Base-by-base conservation (phyloP, 495 filamentous ascomycete species). In the Talaromyces liani region DNA sequence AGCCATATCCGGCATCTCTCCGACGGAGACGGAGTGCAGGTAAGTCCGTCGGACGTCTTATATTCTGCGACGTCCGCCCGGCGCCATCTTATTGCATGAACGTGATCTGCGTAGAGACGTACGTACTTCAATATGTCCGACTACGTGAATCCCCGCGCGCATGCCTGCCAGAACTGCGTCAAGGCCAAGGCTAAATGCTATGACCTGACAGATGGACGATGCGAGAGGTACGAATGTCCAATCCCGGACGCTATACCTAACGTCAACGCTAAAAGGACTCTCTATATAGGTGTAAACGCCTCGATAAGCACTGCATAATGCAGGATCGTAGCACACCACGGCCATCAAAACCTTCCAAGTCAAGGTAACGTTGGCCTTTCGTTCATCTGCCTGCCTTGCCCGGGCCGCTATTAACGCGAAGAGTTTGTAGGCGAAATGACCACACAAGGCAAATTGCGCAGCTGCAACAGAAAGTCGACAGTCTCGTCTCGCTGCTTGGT, bases 251-350 rank as follows among this genome's bases (percentile, higher is more conserved):
- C 56, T 31, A 59, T 14, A 22, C 31, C 22, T 24, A 24, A 24
- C 7, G 56, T 59, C 16, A 22, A 36, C 14, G 57, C 57, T 59
- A 6, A 59, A 59, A 16, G 57, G 45, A 41, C 45, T 47, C 45
- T 47, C 4, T 31, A 31, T 59, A 59, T 59, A 59, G 57, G 57
- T 59, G 57, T 59, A 59, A 59, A 41, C 57, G 57, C 57, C 57
- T 59, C 57, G 57, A 59, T 14, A 59, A 59, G 33, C 57, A 59
- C 57, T 59, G 57, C 57, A 36, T 59, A 59, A 59, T 59, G 57
- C 57, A 59, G 57, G 57, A 59, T 59, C 57, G 57, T 36, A 59
- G 57, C 57, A 59, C 57, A 59, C 57, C 57, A 59, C 57, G 57
- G 25, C 57, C 57, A 59, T 36, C 57, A 24, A 59, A 59, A 7